Conservation (phyloP, 73 alveolate genomes). For the Tetrahymena thermophila region DNA sequence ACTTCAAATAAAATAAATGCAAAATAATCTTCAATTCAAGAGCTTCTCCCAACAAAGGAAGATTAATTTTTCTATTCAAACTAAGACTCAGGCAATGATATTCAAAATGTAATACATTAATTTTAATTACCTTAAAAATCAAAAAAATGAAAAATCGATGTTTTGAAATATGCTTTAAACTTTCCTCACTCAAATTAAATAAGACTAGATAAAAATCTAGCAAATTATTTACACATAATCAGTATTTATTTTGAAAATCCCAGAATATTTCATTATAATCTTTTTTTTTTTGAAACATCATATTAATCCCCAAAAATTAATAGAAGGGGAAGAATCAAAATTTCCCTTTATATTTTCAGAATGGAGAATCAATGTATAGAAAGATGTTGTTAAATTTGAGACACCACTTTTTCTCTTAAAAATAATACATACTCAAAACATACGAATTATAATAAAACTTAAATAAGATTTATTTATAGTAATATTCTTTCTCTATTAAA, state of each 20-base stretch:
- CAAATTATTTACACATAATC: not conserved
- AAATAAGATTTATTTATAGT: not conserved
- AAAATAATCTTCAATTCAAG: not conserved
- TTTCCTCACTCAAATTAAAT: not conserved
- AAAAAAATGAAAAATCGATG: not conserved
- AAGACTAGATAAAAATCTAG: not conserved
- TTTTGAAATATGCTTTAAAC: not conserved
- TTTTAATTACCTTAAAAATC: not conserved
- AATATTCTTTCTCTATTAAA: not conserved
- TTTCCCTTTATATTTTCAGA: not conserved
- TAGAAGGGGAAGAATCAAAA: not conserved
- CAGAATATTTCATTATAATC: not conserved
- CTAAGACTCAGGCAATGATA: not conserved
- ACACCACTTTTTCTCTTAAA: not conserved
- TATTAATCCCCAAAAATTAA: not conserved
- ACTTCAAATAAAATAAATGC: not conserved
- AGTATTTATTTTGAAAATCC: not conserved
- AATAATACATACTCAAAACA: not conserved
- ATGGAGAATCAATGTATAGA: not conserved
- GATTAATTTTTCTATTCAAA: not conserved
- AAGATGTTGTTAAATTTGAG: not conserved
- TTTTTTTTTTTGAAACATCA: not conserved
- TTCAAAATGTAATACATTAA: not conserved
- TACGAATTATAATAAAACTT: not conserved
- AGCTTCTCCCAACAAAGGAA: not conserved